Base-by-base conservation (phyloP, 371 early-diverging fungal genomes). In the Batrachochytrium dendrobatidis region DNA sequence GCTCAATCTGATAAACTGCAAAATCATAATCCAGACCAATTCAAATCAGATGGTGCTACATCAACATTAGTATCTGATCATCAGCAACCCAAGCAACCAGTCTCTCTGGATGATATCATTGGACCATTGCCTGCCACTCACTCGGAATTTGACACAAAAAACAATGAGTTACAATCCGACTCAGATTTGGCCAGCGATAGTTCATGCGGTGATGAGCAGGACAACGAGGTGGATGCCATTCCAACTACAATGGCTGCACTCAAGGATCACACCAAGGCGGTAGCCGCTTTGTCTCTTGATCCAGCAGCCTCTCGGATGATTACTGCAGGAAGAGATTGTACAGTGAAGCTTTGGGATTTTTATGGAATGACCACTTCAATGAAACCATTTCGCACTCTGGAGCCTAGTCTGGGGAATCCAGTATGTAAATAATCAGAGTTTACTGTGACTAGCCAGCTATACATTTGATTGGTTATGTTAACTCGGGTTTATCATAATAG, bases 331-430 rank as follows among this genome's bases (percentile, higher is more conserved):
- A 86, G 89, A 56, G 92, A 92, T 62, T 85, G 87, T 53, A 79
- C 81, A 35, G 65, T 94, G 32, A 87, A 86, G 53, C 75, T 94
- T 45, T 96, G 94, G 93, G 93, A 92, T 70, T 95, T 95, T 73
- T 75, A 84, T 25, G 86, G 87, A 15, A 94, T 94, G 94, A 85
- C 90, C 69, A 74, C 81, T 12, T 69, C 81, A 0, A 82, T 86
- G 51, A 74, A 80, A 54, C 86, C 92, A 0, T 92, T 90, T 61
- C 74, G 91, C 33, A 83, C 85, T 7, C 69, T 95, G 44, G 86
- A 88, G 57, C 90, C 95, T 1, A 81, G 77, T 55, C 86, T 80
- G 22, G 90, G 89, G 1, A 84, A 92, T 62, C 92, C 91, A 59
- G 80, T 82, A 53, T 20, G 57, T 60, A 12, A 2, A 7, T 20